Evolutionary conservation across 2,329 filamentous ascomycete genomes (phyloP).

Genomic region (Gnomoniopsis sp.): DNA sequence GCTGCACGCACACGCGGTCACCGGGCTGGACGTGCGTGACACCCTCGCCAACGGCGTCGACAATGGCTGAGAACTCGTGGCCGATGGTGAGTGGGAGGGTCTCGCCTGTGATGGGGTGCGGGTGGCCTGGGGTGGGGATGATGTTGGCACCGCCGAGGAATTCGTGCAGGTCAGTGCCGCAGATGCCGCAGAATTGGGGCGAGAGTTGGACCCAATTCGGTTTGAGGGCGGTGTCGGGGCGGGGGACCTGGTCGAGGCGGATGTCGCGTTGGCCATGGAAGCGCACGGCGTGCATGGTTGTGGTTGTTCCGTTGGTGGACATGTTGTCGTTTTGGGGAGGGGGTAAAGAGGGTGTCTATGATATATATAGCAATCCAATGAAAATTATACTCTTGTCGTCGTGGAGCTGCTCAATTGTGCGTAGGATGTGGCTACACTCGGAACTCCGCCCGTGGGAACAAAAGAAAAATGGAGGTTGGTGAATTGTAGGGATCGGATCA

Average conservation of each 20-base stretch:
- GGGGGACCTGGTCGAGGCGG: conserved; percentile 16
- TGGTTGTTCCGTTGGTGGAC: background rate
- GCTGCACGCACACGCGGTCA: conserved; percentile 54
- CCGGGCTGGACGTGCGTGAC: conserved; percentile 45
- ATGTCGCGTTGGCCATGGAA: conserved; percentile 18
- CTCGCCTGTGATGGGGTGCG: conserved; percentile 55
- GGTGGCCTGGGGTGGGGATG: conserved; percentile 30
- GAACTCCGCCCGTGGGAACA: no score
- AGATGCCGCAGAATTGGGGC: conserved; percentile 32
- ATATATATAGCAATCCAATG: background rate
- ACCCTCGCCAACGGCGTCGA: conserved; percentile 52
- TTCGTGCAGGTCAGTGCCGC: conserved; percentile 32
- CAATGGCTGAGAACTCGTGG: conserved; percentile 59
- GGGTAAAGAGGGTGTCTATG: background rate
- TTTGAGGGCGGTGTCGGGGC: conserved; percentile 9
- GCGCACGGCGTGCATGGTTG: conserved; percentile 17
- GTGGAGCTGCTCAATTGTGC: no score
- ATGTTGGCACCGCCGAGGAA: conserved; percentile 28
- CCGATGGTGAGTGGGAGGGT: conserved; percentile 56
- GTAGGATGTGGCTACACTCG: no score
- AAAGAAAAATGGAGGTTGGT: background rate
- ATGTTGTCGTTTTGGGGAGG: background rate
- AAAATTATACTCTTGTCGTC: no score
- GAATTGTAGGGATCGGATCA: background rate
- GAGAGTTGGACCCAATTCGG: conserved; percentile 22